A percentile compares a stretch with the other conserved stretches of the same genome.
Conservation (phyloP, 2,329 filamentous ascomycete species). For the Sordariomycetes sp. region DNA sequence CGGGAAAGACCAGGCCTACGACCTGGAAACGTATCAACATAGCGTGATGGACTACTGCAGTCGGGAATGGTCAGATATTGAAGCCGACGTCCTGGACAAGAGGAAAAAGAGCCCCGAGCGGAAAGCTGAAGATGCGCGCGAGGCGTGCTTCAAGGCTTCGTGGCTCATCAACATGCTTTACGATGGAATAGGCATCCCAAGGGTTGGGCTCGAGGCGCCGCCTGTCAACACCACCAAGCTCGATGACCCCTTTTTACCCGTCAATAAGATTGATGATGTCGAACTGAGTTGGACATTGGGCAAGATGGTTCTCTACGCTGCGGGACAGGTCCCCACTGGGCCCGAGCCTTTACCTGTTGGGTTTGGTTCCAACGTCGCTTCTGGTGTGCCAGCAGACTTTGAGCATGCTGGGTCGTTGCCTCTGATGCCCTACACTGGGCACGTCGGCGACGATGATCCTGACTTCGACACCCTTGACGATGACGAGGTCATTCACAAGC, state of each 20-base stretch:
- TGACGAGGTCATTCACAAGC: slow-evolving; percentile 21
- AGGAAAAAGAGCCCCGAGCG: slow-evolving; percentile 67
- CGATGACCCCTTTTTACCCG: slow-evolving; percentile 82
- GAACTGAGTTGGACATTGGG: slow-evolving; percentile 97
- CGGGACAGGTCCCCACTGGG: slow-evolving; percentile 70
- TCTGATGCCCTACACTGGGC: slow-evolving; percentile 15
- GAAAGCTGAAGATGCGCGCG: slow-evolving; percentile 68
- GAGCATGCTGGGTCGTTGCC: slow-evolving; percentile 63
- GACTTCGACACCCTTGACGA: slow-evolving; percentile 57
- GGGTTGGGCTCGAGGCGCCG: slow-evolving; percentile 64
- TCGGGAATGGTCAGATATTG: slow-evolving; percentile 71
- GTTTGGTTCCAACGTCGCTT: slow-evolving; percentile 76
- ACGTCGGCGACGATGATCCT: slow-evolving; percentile 34
- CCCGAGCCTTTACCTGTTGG: slow-evolving; percentile 64
- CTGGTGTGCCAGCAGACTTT: slow-evolving; percentile 64
- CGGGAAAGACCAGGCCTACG: slow-evolving; percentile 72
- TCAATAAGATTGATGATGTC: slow-evolving; percentile 82
- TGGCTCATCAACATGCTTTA: slow-evolving; percentile 97
- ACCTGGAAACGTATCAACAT: slow-evolving; percentile 81
- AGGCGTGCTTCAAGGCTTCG: slow-evolving; percentile 95
- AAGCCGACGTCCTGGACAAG: slow-evolving; percentile 46
- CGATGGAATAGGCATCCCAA: slow-evolving; percentile 88
- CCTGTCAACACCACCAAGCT: slow-evolving; percentile 22
- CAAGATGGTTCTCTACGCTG: slow-evolving; percentile 91
- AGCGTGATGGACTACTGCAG: slow-evolving; percentile 79